A percentile compares a stretch with the other conserved stretches of the same genome.
Conservation (phyloP, 1,284 basidiomycete species). For the Erythrobasidium hasegawianum region DNA sequence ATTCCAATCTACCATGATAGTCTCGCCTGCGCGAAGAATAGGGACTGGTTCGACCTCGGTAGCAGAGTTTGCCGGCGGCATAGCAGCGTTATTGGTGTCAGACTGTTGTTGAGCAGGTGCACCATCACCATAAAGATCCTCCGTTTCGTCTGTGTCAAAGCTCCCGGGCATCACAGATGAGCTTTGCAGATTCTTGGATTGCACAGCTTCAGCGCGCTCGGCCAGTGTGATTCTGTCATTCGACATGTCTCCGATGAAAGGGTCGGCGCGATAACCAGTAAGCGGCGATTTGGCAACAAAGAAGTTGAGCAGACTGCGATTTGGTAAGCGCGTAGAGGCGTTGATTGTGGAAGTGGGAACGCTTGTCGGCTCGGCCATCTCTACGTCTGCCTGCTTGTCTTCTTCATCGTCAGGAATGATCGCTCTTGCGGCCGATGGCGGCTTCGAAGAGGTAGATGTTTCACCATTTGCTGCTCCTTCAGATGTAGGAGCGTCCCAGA, state of each 20-base stretch:
- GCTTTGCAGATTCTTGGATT: not conserved
- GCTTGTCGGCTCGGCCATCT: not conserved
- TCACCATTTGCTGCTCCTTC: constrained; percentile 24
- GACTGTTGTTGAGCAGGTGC: no score
- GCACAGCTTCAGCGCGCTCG: constrained; percentile 5
- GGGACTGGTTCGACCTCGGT: constrained; percentile 34
- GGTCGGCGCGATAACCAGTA: constrained; percentile 2
- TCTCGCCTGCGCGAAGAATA: constrained; percentile 58
- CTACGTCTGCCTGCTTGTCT: constrained; percentile 38
- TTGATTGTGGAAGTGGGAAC: not conserved
- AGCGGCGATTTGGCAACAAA: constrained; percentile 12
- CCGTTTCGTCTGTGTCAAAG: constrained; percentile 19
- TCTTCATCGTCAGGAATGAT: constrained; percentile 41
- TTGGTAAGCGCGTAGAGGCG: not conserved
- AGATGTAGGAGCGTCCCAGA: constrained; percentile 48
- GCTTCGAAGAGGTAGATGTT: constrained; percentile 34
- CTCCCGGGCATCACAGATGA: constrained; percentile 8
- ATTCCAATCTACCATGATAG: constrained; percentile 78
- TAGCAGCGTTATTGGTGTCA: no score
- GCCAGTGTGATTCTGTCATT: constrained; percentile 9
- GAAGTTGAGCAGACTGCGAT: constrained; percentile 6
- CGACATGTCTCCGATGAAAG: not conserved
- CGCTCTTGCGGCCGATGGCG: constrained; percentile 21
- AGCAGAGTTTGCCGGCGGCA: not conserved
- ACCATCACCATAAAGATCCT: constrained; percentile 34